Percentiles rank a stretch among this genome's conserved stretches.
Conservation (phyloP, 192 early-diverging fungal species). For the Coemansia sp. region DNA sequence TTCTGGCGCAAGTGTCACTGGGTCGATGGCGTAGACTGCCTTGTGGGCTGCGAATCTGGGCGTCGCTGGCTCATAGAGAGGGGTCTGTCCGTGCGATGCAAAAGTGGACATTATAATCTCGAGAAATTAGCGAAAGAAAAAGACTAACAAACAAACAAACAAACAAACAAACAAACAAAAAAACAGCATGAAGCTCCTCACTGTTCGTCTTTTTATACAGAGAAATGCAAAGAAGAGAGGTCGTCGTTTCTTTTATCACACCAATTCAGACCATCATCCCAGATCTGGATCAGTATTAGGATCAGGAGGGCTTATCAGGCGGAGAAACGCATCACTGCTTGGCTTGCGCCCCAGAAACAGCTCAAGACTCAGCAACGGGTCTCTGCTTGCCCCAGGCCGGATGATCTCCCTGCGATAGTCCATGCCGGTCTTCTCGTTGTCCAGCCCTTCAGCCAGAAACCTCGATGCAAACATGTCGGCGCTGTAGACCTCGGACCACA, state of each 20-base stretch:
- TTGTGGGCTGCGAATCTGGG: constrained; percentile 35
- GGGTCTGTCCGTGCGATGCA: neutral
- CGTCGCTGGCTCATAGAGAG: constrained; percentile 19
- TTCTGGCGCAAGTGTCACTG: constrained; percentile 16
- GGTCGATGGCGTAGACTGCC: constrained; percentile 36
- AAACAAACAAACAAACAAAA: neutral
- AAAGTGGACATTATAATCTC: neutral
- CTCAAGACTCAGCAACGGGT: constrained; percentile 64
- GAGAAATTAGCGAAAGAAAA: neutral
- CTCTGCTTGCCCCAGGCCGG: constrained; percentile 59
- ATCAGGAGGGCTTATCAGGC: constrained; percentile 1
- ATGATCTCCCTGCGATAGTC: constrained; percentile 69
- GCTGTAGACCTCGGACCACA: constrained; percentile 70
- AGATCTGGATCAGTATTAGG: neutral
- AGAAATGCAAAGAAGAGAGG: too few relatives aligned
- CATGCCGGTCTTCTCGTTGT: constrained; percentile 58
- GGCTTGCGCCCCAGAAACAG: constrained; percentile 73
- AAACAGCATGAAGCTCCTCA: neutral
- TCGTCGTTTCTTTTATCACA: too few relatives aligned
- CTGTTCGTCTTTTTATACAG: too few relatives aligned
- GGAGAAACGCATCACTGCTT: constrained; percentile 20
- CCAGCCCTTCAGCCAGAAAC: constrained; percentile 59
- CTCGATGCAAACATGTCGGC: constrained; percentile 70
- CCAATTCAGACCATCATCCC: too few relatives aligned
- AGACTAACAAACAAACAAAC: neutral